Evolutionary conservation across 257 asterid genomes (phyloP).

Genomic region (Marsdenia floribunda): DNA sequence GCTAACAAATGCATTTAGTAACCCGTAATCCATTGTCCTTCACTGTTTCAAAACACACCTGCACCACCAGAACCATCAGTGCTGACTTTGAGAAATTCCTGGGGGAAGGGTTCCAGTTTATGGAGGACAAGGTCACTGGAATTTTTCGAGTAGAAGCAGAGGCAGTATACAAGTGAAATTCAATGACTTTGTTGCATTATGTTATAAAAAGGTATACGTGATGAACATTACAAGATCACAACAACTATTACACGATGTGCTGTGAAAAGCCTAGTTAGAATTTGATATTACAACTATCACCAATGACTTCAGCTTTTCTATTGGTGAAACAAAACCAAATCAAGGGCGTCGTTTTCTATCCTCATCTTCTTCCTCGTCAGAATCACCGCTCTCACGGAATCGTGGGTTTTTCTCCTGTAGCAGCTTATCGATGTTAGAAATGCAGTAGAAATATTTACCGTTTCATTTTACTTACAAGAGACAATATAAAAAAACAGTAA

Average conservation of each 20-base stretch:
- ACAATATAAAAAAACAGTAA: not conserved
- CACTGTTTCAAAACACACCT: no score
- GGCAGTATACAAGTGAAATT: no score
- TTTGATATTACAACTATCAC: conserved; percentile 6
- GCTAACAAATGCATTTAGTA: no score
- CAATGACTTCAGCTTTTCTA: not conserved
- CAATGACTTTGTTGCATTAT: no score
- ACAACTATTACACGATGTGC: not conserved
- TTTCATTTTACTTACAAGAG: not conserved
- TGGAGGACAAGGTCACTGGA: no score
- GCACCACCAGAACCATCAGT: no score
- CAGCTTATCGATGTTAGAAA: not conserved
- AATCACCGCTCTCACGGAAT: conserved; percentile 88
- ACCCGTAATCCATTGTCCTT: no score
- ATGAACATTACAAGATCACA: not conserved
- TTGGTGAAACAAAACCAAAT: not conserved
- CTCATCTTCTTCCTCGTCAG: conserved; percentile 82
- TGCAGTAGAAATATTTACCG: not conserved
- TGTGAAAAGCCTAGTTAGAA: not conserved
- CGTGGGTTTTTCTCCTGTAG: conserved; percentile 91
- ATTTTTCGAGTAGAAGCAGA: no score
- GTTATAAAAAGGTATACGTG: no score
- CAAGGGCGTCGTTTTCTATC: conserved; percentile 43
- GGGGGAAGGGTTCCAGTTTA: no score
- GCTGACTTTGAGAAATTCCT: no score